Evolutionary conservation across 768 basidiomycete genomes (phyloP).

Genomic region (Suillus sp.): DNA sequence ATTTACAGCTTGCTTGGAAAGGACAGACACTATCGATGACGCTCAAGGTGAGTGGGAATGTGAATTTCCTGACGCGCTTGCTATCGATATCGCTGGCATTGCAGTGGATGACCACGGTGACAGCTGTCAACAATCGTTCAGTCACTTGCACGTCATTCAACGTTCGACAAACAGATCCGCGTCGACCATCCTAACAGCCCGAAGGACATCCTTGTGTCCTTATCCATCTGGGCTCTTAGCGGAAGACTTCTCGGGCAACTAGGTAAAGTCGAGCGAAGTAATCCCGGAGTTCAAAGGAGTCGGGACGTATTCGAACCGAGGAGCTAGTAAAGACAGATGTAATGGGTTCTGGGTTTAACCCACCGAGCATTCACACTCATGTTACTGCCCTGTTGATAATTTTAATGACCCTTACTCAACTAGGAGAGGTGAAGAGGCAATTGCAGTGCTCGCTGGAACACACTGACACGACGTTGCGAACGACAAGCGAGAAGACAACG

Average conservation of each 20-base stretch:
- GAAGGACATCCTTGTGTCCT: no score
- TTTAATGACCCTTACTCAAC: conserved; percentile 13
- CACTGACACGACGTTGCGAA: conserved; percentile 25
- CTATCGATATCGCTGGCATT: neutral
- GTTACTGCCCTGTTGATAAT: neutral
- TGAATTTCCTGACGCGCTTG: neutral
- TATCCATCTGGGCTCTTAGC: no score
- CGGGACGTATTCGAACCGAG: no score
- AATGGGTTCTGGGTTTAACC: conserved; percentile 5
- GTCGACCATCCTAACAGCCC: no score
- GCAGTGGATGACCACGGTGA: neutral
- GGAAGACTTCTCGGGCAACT: no score
- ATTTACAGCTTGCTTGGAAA: no score
- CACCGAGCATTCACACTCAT: conserved; percentile 21
- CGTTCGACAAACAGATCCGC: no score
- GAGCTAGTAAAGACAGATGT: no score
- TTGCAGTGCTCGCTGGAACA: conserved; percentile 16
- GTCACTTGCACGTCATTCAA: no score
- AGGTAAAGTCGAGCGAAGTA: no score
- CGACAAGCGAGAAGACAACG: conserved; percentile 24
- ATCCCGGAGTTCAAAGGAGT: no score
- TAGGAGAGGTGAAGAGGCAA: conserved; percentile 30
- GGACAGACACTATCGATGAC: neutral
- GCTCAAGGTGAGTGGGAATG: neutral
- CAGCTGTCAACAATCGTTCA: no score